Conservation (phyloP, 2,329 filamentous ascomycete genomes). For the Fusarium piperis region DNA sequence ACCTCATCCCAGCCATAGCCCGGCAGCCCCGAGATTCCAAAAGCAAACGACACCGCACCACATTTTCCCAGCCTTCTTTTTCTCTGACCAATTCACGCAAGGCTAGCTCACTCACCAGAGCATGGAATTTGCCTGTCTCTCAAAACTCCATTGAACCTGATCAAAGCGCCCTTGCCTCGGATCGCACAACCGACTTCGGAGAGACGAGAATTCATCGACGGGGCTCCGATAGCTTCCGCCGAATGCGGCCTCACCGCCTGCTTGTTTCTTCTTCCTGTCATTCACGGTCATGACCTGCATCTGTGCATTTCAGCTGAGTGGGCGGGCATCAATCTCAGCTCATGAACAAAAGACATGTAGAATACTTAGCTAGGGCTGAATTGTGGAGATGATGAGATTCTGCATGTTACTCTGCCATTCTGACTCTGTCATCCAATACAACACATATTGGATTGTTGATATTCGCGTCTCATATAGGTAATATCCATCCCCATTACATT, state of each 20-base stretch:
- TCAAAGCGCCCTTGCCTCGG: background rate
- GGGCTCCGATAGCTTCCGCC: background rate
- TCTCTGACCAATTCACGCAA: background rate
- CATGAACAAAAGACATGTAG: background rate
- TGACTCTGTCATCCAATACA: background rate
- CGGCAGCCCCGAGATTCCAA: constrained; percentile 2
- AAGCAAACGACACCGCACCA: background rate
- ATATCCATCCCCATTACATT: background rate
- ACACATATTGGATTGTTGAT: background rate
- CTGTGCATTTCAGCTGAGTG: background rate
- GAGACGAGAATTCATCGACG: background rate
- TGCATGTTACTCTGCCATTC: background rate
- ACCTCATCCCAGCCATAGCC: background rate
- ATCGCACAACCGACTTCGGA: background rate
- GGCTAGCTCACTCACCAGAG: background rate
- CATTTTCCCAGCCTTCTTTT: background rate
- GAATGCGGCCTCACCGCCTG: background rate
- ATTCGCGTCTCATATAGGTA: background rate
- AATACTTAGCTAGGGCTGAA: background rate
- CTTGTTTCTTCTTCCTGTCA: background rate
- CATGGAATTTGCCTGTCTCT: background rate
- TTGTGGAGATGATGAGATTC: background rate
- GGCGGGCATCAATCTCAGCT: background rate
- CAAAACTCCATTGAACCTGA: background rate
- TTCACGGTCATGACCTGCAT: background rate